phyloP scores from a whole-genome alignment of 345 rosid species.

The Salix koriyanagi region DNA sequence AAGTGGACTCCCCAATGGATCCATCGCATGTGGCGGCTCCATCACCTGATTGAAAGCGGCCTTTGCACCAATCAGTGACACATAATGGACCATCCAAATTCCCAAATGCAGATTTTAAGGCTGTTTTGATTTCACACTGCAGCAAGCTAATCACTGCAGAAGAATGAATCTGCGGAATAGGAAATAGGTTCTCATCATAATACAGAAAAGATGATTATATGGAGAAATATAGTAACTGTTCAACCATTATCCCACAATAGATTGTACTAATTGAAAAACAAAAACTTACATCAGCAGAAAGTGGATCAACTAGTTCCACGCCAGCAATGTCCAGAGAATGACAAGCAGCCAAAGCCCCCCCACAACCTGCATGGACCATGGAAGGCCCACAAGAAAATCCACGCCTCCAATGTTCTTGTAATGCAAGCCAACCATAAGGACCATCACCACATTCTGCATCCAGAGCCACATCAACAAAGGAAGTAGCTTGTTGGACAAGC shows the following conservation, averaged over 20 bases:
- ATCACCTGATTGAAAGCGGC: conserved; percentile 63
- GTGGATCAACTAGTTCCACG: conserved; percentile 87
- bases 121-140: conserved; percentile 81
- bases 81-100: conserved; percentile 85
- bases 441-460: conserved; percentile 95
- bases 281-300: conserved; percentile 80
- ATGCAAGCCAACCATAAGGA: conserved; percentile 96
- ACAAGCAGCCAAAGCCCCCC: conserved; percentile 90
- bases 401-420: conserved; percentile 94
- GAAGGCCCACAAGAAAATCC: conserved; percentile 95
- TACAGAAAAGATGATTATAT: background rate
- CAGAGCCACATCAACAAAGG: conserved; percentile 86
- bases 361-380: conserved; percentile 97
- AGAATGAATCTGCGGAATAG: conserved; percentile 61
- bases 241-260: conserved; percentile 9
- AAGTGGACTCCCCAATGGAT: conserved; percentile 64
- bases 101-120: conserved; percentile 83
- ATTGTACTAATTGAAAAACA: conserved; percentile 10
- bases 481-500: conserved; percentile 95
- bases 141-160: conserved; percentile 78
- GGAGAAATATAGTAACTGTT: background rate
- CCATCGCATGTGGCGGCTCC: conserved; percentile 59
- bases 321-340: conserved; percentile 96
- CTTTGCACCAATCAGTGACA: conserved; percentile 94
- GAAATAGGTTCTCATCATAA: conserved; percentile 1